Conservation (phyloP, 192 early-diverging fungal genomes). For the Paraglomus brasilianum region DNA sequence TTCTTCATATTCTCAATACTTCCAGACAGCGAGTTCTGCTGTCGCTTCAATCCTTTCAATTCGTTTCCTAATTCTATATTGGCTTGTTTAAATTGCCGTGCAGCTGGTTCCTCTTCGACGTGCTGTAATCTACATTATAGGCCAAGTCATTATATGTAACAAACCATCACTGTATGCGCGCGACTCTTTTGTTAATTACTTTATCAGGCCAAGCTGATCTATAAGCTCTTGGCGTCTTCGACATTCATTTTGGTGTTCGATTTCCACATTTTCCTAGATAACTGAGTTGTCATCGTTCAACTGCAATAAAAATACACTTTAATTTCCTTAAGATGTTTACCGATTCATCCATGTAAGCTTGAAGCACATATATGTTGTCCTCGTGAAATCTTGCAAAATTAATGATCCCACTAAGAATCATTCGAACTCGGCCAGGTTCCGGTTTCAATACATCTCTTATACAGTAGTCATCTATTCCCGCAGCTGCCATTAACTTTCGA, state of each 20-base stretch:
- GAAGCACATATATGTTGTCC: slow-evolving; percentile 40
- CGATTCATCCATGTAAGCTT: background rate
- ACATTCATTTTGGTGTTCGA: background rate
- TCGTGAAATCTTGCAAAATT: slow-evolving; percentile 93
- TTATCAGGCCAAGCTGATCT: too few relatives aligned
- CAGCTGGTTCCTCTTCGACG: background rate
- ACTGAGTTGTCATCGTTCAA: background rate
- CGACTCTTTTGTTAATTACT: too few relatives aligned
- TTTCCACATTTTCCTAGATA: slow-evolving; percentile 4
- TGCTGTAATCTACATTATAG: background rate
- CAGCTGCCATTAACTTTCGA: background rate
- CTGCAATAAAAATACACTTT: too few relatives aligned
- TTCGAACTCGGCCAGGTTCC: slow-evolving; percentile 60
- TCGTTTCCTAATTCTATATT: background rate
- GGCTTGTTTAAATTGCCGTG: background rate
- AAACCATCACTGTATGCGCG: too few relatives aligned
- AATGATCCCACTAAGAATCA: slow-evolving; percentile 79
- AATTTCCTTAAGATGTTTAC: background rate
- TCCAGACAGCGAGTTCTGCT: background rate
- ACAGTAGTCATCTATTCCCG: slow-evolving; percentile 71
- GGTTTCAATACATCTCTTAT: slow-evolving; percentile 80
- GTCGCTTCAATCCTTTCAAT: background rate
- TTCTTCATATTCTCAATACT: background rate
- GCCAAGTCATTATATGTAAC: background rate
- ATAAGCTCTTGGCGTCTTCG: too few relatives aligned